Evolutionary conservation across 2,329 filamentous ascomycete species (phyloP), one percentile per base, ranked within the genome.

Genomic region (Cercospora canescens): DNA sequence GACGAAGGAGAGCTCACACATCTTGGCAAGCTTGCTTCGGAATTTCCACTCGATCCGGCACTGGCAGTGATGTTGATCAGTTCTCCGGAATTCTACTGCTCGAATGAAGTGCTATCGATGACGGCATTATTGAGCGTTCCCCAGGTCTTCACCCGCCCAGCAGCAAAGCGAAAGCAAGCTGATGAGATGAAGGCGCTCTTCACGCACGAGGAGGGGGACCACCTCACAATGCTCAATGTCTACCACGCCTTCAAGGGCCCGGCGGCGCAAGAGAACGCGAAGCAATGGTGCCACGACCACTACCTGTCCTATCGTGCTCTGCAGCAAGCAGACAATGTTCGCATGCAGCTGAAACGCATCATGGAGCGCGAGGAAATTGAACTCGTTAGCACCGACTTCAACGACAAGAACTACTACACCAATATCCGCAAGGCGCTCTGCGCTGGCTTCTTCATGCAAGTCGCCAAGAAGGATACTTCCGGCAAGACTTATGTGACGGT

Each of bases 401-500:
- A 94, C 74, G 90, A 98, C 82, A 97, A 96, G 84, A 92, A 96
- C 76, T 99, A 99, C 84, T 99, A 98, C 81, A 93, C 89, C 78
- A 99, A 99, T 79, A 99, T 99, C 75, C 91, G 94, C 52, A 89
- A 93, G 39, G 94, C 95, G 8, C 86, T 99, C 14, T 90, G 97
- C 12, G 87, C 94, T 0, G 95, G 96, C 35, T 99, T 99, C 86
- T 99, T 99, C 85, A 99, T 99, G 95, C 95, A 99, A 79, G 92
- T 98, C 24, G 96, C 95, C 66, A 97, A 96, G 88, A 93, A 91
- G 77, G 93, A 98, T 76, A 88, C 87, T 60, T 89, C 87, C 32
- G 91, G 92, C 76, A 98, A 98, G 85, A 88, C 92, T 48, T 99
- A 99, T 81, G 89, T 90, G 69, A 99, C 95, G 1, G 90, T 99